A percentile compares a stretch with the other conserved stretches of the same genome.
These are phyloP conservation scores for Buddleja alternifolia DNA, from an alignment of 257 asterid species.

Conservation along the genomic window DNA sequence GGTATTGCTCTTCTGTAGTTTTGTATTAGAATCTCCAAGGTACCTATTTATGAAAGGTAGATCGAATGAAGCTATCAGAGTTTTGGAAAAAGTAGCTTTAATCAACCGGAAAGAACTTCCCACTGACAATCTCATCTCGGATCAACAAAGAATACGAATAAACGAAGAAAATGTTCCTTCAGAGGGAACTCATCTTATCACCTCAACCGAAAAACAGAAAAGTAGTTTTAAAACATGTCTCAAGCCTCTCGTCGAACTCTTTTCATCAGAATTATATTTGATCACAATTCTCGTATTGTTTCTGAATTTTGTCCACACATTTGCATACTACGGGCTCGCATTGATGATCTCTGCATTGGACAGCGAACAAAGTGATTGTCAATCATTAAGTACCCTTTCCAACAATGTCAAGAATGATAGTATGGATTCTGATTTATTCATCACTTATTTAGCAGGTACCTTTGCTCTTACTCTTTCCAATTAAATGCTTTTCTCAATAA, in stretches of 20 bases:
- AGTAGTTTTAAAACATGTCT: neutral
- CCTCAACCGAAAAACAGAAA: neutral
- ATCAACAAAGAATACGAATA: neutral
- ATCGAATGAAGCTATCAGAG: slow-evolving; percentile 23
- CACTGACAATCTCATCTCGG: slow-evolving; percentile 18
- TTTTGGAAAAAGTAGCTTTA: slow-evolving; percentile 35
- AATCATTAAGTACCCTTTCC: neutral
- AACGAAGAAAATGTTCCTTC: slow-evolving; percentile 20
- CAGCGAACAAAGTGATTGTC: slow-evolving; percentile 20
- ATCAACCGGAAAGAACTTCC: slow-evolving; percentile 34
- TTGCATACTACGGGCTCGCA: slow-evolving; percentile 27
- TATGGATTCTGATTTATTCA: slow-evolving; percentile 7
- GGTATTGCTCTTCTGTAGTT: slow-evolving; percentile 23
- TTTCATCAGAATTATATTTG: slow-evolving; percentile 19
- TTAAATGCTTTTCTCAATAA: neutral
- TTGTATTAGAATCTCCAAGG: slow-evolving; percentile 43
- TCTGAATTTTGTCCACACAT: slow-evolving; percentile 8
- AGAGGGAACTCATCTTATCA: slow-evolving; percentile 12
- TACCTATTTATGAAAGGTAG: slow-evolving; percentile 35
- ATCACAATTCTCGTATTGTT: slow-evolving; percentile 35
- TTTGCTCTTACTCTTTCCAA: neutral
- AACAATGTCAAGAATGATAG: neutral
- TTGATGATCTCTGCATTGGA: slow-evolving; percentile 15
- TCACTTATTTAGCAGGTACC: slow-evolving; percentile 19
- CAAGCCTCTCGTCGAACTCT: slow-evolving; percentile 2